A percentile compares a stretch with the other conserved stretches of the same genome.
These are phyloP conservation scores for Daldinia loculata DNA, from an alignment of 495 filamentous ascomycete genomes.

Conservation along the genomic window DNA sequence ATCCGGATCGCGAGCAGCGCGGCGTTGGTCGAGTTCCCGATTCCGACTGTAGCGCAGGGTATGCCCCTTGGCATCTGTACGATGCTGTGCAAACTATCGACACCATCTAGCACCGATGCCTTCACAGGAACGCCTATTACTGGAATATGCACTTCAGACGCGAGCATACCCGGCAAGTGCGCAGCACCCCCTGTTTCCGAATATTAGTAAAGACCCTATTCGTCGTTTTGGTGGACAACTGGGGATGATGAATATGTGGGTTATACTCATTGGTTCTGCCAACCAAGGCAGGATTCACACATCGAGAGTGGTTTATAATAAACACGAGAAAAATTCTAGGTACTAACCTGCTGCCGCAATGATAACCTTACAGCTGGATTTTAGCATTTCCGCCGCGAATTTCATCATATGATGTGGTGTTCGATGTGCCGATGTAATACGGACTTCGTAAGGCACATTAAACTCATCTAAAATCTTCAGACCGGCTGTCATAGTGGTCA, in stretches of 20 bases:
- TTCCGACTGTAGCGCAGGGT: constrained; percentile 69
- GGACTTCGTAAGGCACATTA: constrained; percentile 74
- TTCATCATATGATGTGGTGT: constrained; percentile 84
- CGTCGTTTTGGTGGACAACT: no score
- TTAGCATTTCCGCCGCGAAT: constrained; percentile 74
- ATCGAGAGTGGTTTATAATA: not conserved
- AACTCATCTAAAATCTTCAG: constrained; percentile 80
- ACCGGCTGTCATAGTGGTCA: constrained; percentile 78
- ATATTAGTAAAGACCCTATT: not conserved
- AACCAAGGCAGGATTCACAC: not conserved
- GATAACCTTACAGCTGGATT: constrained; percentile 81
- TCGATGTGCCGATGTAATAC: constrained; percentile 94
- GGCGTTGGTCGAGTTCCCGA: constrained; percentile 94
- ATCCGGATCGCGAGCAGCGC: constrained; percentile 89
- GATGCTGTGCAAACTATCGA: constrained; percentile 89
- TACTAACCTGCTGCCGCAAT: constrained; percentile 78
- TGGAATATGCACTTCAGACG: constrained; percentile 84
- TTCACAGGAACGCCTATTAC: constrained; percentile 94
- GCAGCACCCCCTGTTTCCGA: constrained; percentile 74
- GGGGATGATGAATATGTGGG: no score
- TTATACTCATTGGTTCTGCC: no score
- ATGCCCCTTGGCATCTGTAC: constrained; percentile 82
- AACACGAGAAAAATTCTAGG: not conserved
- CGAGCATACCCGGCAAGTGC: constrained; percentile 91
- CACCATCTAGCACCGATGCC: constrained; percentile 83